A percentile compares a stretch with the other conserved stretches of the same genome.
Evolutionary conservation across 1,284 basidiomycete species (phyloP).

Genomic region (Cutaneotrichosporon dermatis): DNA sequence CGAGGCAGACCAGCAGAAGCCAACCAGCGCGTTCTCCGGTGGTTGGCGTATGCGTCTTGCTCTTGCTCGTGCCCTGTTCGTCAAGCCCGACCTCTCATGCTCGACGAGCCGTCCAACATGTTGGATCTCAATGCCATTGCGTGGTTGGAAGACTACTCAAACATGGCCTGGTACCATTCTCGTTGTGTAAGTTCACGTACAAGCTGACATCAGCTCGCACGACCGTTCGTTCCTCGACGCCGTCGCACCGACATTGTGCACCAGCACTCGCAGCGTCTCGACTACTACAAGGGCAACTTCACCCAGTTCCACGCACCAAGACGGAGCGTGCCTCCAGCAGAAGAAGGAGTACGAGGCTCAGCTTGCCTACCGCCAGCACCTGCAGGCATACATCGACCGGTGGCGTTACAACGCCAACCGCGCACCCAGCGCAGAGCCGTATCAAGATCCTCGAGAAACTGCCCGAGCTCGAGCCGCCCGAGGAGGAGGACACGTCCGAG

Average conservation of each 20-base stretch:
- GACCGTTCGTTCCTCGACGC: slow-evolving; percentile 98
- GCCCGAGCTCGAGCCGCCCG: slow-evolving; percentile 87
- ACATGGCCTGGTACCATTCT: slow-evolving; percentile 90
- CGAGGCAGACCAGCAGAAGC: slow-evolving; percentile 77
- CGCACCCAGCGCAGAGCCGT: slow-evolving; percentile 84
- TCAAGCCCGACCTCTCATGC: slow-evolving; percentile 72
- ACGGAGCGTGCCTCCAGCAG: slow-evolving; percentile 89
- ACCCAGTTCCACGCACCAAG: slow-evolving; percentile 99
- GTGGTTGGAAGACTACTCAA: slow-evolving; percentile 85
- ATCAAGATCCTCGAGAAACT: slow-evolving; percentile 99
- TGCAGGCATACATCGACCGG: slow-evolving; percentile 92
- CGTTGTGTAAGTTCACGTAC: slow-evolving; percentile 58
- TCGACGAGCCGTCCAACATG: slow-evolving; percentile 96
- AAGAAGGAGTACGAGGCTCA: slow-evolving; percentile 93
- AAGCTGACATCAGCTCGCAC: slow-evolving; percentile 59
- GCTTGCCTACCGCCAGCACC: slow-evolving; percentile 86
- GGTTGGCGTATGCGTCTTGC: slow-evolving; percentile 99
- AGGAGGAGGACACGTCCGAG: slow-evolving; percentile 78
- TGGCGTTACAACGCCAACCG: slow-evolving; percentile 95
- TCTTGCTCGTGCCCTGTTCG: slow-evolving; percentile 91
- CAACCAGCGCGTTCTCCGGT: slow-evolving; percentile 88
- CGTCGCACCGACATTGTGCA: slow-evolving; percentile 96
- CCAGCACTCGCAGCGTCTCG: slow-evolving; percentile 88
- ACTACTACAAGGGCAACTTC: slow-evolving; percentile 89
- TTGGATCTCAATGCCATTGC: slow-evolving; percentile 58